Conservation (phyloP, 2,329 filamentous ascomycete species). For the Aphanocladium album region DNA sequence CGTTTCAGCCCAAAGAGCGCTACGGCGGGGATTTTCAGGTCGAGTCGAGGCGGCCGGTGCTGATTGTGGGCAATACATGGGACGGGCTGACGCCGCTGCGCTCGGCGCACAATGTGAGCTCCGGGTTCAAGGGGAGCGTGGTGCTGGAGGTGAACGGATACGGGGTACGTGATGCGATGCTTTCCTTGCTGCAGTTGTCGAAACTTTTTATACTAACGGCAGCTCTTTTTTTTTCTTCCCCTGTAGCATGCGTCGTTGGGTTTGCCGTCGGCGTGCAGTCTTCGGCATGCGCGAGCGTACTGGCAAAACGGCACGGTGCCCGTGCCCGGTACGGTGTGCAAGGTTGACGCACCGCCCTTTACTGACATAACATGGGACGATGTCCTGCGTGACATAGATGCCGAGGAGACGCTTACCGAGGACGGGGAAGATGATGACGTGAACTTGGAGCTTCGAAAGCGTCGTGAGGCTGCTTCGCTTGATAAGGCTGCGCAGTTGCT, state of each 20-base stretch:
- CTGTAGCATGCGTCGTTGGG: neutral
- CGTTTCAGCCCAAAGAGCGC: constrained; percentile 29
- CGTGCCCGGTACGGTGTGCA: neutral
- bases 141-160: constrained; percentile 31
- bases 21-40: constrained; percentile 28
- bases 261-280: neutral
- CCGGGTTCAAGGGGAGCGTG: constrained; percentile 31
- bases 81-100: constrained; percentile 35
- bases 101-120: constrained; percentile 32
- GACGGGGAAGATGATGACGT: too few species aligned
- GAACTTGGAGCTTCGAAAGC: too few species aligned
- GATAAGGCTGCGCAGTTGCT: too few species aligned
- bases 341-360: constrained; percentile 5
- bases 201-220: too few species aligned
- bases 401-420: too few species aligned
- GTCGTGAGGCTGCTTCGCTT: too few species aligned
- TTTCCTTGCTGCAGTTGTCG: too few species aligned
- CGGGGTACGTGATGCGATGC: too few species aligned
- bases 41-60: constrained; percentile 27
- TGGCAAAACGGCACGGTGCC: constrained; percentile 11
- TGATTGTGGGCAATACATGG: constrained; percentile 33
- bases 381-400: too few species aligned
- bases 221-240: neutral
- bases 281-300: constrained; percentile 3
- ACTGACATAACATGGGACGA: too few species aligned